phyloP scores from a whole-genome alignment of 208 protist species.

The Herpetomonas tarakana region DNA sequence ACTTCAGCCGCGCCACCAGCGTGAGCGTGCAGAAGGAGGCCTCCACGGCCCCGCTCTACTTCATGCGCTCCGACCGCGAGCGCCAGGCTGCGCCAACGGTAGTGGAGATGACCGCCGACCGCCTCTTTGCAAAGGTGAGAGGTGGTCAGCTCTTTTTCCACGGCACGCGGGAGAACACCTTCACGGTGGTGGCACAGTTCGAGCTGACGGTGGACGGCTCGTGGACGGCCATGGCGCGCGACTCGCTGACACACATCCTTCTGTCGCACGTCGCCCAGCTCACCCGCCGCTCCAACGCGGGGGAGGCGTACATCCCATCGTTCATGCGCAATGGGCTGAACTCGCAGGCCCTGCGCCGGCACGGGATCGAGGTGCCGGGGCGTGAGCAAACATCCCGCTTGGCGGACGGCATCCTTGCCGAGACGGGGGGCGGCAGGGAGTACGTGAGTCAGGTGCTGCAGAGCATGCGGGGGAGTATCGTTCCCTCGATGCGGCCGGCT shows the following conservation, averaged over 20 bases:
- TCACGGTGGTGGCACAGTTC: slow-evolving; percentile 75
- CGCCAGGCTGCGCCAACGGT: slow-evolving; percentile 19
- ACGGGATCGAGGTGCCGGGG: slow-evolving; percentile 48
- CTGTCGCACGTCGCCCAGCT: slow-evolving; percentile 38
- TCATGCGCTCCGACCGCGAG: slow-evolving; percentile 24
- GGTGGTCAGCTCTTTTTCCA: slow-evolving; percentile 63
- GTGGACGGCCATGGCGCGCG: slow-evolving; percentile 39
- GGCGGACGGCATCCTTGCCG: slow-evolving; percentile 54
- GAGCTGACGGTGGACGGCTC: slow-evolving; percentile 45
- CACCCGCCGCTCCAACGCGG: slow-evolving; percentile 17
- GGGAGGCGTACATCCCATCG: slow-evolving; percentile 38
- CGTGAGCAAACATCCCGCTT: slow-evolving; percentile 21
- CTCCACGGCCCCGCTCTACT: slow-evolving; percentile 37
- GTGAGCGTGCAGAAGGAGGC: slow-evolving; percentile 54
- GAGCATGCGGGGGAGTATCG: slow-evolving; percentile 65
- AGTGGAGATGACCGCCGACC: slow-evolving; percentile 39
- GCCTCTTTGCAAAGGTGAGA: slow-evolving; percentile 42
- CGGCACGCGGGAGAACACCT: slow-evolving; percentile 57
- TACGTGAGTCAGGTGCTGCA: slow-evolving; percentile 66
- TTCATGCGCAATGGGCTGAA: slow-evolving; percentile 69
- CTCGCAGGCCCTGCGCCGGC: slow-evolving; percentile 29
- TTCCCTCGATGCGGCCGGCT: slow-evolving; percentile 77
- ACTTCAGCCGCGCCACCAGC: slow-evolving; percentile 55
- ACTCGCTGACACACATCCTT: slow-evolving; percentile 48
- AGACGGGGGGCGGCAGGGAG: slow-evolving; percentile 47